A percentile compares a stretch with the other conserved stretches of the same genome.
phyloP scores from a whole-genome alignment of 1,139 yeast species.

The Hansenula sp. region DNA sequence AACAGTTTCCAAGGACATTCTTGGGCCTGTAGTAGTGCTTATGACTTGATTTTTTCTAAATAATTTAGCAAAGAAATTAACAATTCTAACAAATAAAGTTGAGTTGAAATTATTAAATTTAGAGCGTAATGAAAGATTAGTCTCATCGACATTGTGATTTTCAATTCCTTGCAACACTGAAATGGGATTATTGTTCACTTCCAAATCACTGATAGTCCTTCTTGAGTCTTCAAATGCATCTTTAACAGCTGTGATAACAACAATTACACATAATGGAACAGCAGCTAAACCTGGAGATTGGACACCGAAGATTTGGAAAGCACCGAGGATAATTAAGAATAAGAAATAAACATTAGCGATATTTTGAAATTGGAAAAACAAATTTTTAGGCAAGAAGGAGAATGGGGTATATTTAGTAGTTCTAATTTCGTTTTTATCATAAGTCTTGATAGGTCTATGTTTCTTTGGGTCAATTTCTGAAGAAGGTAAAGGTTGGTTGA shows the following conservation, averaged over 20 bases:
- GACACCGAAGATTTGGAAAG: constrained; percentile 89
- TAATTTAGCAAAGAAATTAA: constrained; percentile 16
- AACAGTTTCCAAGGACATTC: constrained; percentile 15
- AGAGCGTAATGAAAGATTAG: constrained; percentile 50
- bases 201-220: constrained; percentile 74
- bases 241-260: constrained; percentile 79
- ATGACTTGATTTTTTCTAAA: constrained; percentile 1
- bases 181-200: constrained; percentile 82
- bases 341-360: constrained; percentile 89
- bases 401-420: constrained; percentile 94
- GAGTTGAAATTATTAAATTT: constrained; percentile 48
- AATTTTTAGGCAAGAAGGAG: constrained; percentile 82
- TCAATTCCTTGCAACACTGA: constrained; percentile 66
- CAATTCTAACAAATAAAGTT: constrained; percentile 25
- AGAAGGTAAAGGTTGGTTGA: constrained; percentile 66
- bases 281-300: constrained; percentile 89
- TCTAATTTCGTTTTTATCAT: constrained; percentile 85
- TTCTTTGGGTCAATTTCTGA: constrained; percentile 50
- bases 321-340: constrained; percentile 77
- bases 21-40: constrained; percentile 3
- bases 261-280: constrained; percentile 92
- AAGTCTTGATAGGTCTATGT: constrained; percentile 53
- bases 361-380: constrained; percentile 75
- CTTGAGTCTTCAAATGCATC: constrained; percentile 95
- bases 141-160: constrained; percentile 68